These are phyloP conservation scores for Trichopus zeylanicus DNA, from an alignment of 116 monocot genomes.

Conservation along the genomic window DNA sequence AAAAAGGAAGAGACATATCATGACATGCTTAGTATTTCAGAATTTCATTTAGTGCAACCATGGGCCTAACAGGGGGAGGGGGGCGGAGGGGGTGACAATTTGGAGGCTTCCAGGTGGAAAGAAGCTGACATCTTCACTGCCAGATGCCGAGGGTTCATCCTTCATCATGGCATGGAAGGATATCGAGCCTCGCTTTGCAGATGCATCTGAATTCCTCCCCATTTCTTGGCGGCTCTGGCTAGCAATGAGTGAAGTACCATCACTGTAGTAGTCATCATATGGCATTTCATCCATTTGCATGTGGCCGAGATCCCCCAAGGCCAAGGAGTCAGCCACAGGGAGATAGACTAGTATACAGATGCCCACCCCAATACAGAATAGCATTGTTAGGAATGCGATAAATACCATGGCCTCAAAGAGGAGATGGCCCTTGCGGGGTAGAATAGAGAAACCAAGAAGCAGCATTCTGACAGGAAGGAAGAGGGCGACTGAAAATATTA, in stretches of 20 bases:
- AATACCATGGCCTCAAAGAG: conserved; percentile 66
- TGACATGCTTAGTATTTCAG: neutral
- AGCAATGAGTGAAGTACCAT: conserved; percentile 2
- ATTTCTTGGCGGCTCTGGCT: neutral
- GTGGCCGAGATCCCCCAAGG: conserved; percentile 36
- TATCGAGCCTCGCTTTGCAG: neutral
- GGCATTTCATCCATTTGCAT: conserved; percentile 36
- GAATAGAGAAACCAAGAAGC: conserved; percentile 68
- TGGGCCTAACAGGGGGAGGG: neutral
- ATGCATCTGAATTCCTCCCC: neutral
- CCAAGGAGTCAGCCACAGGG: conserved; percentile 74
- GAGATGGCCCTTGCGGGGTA: conserved; percentile 35
- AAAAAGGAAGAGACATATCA: neutral
- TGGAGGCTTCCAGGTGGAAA: neutral
- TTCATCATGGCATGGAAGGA: neutral
- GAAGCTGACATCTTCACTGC: neutral
- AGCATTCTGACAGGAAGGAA: conserved; percentile 52
- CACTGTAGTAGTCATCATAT: conserved; percentile 1
- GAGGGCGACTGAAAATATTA: conserved; percentile 38
- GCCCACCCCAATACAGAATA: conserved; percentile 39
- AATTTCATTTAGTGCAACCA: neutral
- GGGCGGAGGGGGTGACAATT: neutral
- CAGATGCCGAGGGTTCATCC: neutral
- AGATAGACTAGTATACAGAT: conserved; percentile 78
- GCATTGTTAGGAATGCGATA: conserved; percentile 58